Evolutionary conservation across 2,329 filamentous ascomycete genomes (phyloP).

Genomic region (Microcera coccophila): DNA sequence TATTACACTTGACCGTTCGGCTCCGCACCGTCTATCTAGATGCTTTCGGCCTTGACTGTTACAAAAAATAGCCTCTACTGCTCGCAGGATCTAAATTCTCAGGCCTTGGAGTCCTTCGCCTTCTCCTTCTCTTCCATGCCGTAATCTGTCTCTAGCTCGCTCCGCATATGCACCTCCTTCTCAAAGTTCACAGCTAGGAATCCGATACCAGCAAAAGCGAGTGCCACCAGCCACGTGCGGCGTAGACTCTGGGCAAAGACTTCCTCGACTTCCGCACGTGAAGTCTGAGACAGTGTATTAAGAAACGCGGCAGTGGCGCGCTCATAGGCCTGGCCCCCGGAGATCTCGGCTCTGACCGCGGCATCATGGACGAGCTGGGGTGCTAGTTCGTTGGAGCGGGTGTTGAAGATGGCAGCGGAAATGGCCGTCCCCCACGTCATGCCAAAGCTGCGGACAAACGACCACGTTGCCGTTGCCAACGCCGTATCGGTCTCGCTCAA

Average conservation of each 20-base stretch:
- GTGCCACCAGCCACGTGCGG: not conserved
- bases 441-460: constrained; percentile 46
- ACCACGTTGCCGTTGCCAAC: constrained; percentile 38
- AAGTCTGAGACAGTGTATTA: not conserved
- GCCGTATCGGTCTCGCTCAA: constrained; percentile 36
- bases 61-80: constrained; percentile 1
- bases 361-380: constrained; percentile 8
- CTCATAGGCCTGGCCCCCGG: constrained; percentile 14
- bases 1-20: constrained; percentile 1
- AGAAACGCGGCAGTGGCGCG: not conserved
- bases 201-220: not conserved
- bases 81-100: constrained; percentile 2
- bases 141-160: not conserved
- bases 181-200: not conserved
- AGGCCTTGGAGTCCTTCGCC: no score
- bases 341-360: constrained; percentile 6
- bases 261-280: not conserved
- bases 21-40: constrained; percentile 1
- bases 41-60: constrained; percentile 1
- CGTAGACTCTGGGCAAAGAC: not conserved
- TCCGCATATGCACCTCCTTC: not conserved
- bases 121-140: not conserved
- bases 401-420: constrained; percentile 36
- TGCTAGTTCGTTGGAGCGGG: constrained; percentile 8
- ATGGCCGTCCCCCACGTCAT: constrained; percentile 45